phyloP scores from a whole-genome alignment of 768 basidiomycete genomes.

The Boletus subparvulus region DNA sequence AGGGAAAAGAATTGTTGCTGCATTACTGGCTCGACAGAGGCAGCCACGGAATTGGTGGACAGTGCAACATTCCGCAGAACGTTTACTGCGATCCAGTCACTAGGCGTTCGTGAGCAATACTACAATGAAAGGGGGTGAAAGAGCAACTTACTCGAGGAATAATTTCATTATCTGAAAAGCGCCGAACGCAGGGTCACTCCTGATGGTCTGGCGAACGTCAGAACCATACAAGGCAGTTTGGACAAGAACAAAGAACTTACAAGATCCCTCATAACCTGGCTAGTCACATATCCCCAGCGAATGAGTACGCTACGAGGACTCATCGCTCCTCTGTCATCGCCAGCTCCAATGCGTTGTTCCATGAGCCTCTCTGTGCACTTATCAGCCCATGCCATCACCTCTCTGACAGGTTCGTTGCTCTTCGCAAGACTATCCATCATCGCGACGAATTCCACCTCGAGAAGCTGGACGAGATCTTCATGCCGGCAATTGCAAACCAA shows the following conservation, averaged over 20 bases:
- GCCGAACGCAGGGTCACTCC: conserved; percentile 89
- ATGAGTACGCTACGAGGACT: conserved; percentile 86
- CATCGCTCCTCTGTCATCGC: conserved; percentile 77
- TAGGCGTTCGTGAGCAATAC: conserved; percentile 33
- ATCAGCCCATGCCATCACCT: conserved; percentile 90
- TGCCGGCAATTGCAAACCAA: conserved; percentile 91
- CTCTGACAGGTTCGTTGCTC: conserved; percentile 76
- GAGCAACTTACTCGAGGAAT: conserved; percentile 74
- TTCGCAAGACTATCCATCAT: conserved; percentile 71
- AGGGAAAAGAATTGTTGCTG: conserved; percentile 86
- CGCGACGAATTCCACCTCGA: conserved; percentile 82
- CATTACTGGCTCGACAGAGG: conserved; percentile 89
- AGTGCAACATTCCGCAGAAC: conserved; percentile 83
- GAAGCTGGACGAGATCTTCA: conserved; percentile 80
- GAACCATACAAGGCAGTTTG: not conserved
- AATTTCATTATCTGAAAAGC: conserved; percentile 91
- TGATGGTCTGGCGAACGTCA: conserved; percentile 64
- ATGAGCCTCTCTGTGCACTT: conserved; percentile 85
- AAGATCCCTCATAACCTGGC: conserved; percentile 89
- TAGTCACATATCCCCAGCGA: conserved; percentile 91
- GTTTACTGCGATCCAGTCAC: conserved; percentile 91
- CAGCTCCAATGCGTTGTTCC: conserved; percentile 59
- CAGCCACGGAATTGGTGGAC: conserved; percentile 88
- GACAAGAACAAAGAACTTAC: conserved; percentile 43
- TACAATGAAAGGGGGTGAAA: conserved; percentile 1